Evolutionary conservation across 169 alveolate species (phyloP).

Genomic region (Eimeria brunetti): DNA sequence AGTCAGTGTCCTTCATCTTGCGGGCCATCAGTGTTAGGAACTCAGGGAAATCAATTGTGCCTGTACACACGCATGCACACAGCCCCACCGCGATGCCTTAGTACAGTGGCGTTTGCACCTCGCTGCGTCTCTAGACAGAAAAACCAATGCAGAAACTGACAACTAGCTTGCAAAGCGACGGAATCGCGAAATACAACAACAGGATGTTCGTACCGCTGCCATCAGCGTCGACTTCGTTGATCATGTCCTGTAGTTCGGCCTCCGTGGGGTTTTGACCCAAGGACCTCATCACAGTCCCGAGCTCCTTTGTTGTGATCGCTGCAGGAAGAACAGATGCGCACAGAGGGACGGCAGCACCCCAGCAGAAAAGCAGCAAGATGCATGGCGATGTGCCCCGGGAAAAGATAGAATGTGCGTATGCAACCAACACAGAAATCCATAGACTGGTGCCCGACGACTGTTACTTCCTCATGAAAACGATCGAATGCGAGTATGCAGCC

Average conservation of each 20-base stretch:
- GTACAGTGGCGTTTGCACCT: not conserved
- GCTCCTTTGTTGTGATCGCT: constrained; percentile 97
- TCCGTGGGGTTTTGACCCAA: constrained; percentile 98
- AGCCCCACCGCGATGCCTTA: not conserved
- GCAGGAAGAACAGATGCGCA: constrained; percentile 70
- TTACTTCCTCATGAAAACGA: too few relatives aligned
- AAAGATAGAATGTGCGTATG: not conserved
- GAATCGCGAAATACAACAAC: not conserved
- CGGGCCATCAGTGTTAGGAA: constrained; percentile 99
- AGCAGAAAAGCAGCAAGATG: not conserved
- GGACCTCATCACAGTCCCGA: constrained; percentile 97
- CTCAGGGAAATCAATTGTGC: constrained; percentile 99
- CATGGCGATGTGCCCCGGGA: not conserved
- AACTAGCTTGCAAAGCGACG: not conserved
- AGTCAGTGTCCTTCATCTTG: constrained; percentile 99
- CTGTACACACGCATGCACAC: constrained; percentile 70
- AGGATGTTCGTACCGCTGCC: constrained; percentile 90
- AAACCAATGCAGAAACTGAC: not conserved
- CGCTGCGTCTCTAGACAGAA: not conserved
- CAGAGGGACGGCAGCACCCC: not conserved
- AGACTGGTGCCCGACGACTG: too few relatives aligned
- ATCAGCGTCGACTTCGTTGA: constrained; percentile 96
- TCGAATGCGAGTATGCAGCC: too few relatives aligned
- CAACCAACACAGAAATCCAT: too few relatives aligned
- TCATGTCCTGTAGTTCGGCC: constrained; percentile 97